Base-by-base conservation (phyloP, 352 stramenopile species). In the Phytophthora pinifolia region DNA sequence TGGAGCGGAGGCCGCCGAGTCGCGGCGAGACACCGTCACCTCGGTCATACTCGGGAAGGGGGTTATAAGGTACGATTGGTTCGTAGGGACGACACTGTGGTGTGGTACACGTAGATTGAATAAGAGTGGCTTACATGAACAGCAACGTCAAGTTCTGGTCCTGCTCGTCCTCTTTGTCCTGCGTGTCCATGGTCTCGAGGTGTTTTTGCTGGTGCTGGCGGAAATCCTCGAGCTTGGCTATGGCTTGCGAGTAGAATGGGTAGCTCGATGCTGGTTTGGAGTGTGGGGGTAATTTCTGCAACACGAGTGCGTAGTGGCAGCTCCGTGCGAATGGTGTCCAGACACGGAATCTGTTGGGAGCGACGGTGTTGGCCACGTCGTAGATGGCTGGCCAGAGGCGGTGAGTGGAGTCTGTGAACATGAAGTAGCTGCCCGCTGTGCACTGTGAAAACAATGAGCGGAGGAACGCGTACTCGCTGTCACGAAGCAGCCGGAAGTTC, bases 321-420 rank as follows among this genome's bases (percentile, higher is more conserved):
- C 70, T 59, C n/a, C 72, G 62, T 14, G 65, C 69, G 43, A 83
- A 79, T 4, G 79, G 79, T 1, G 72, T 77, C 70, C 73, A 88
- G 9, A 83, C 53, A 8, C 73, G 72, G 46, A 89, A 89, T 8
- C 22, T 47, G 20, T 65, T 47, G 32, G 50, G 41, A 12, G 56
- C 39, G 1, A 63, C 61, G 17, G 66, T 35, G 6, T 59, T 49
- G 10, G 74, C 73, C 25, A 88, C 67, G 4, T 73, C 52, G 41
- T 67, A 76, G 41, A 89, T 83, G 29, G 72, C 52, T 9, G 76
- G 76, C 79, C 79, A 89, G 22, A 89, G 59, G 8, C 79, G 76
- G 67, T 89, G 79, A 4, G 79, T 89, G 36, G 76, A 87, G 55
- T 89, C 79, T 10, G 67, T 85, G 50, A 86, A 89, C 37, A 87